phyloP scores from a whole-genome alignment of 2,329 filamentous ascomycete genomes.

The Neonectria hederae region DNA sequence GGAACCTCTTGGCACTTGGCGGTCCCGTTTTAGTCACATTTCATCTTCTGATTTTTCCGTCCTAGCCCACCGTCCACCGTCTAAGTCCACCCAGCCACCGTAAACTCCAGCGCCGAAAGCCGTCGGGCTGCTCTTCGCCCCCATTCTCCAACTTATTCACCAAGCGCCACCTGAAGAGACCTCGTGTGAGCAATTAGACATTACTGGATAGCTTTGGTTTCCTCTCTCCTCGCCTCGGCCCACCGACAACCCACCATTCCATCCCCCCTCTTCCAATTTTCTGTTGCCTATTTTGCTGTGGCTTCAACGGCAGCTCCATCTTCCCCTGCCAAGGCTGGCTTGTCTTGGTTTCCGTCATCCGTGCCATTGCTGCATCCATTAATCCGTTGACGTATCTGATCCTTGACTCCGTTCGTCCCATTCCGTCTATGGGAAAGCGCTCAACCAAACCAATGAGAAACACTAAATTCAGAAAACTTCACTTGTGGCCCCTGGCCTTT shows the following conservation, averaged over 20 bases:
- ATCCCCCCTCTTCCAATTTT: neutral
- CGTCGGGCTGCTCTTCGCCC: neutral
- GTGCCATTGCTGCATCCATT: neutral
- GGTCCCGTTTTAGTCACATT: neutral
- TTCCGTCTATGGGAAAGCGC: neutral
- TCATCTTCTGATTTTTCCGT: neutral
- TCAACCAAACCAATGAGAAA: conserved; percentile 7
- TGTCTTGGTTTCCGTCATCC: conserved; percentile 7
- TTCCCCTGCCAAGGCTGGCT: neutral
- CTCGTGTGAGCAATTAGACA: neutral
- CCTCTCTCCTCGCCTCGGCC: neutral
- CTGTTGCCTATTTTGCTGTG: neutral
- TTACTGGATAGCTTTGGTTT: neutral
- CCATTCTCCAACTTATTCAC: neutral
- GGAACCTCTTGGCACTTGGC: conserved; percentile 13
- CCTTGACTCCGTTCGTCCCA: neutral
- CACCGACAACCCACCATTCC: neutral
- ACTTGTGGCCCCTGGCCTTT: neutral
- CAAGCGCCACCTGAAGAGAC: neutral
- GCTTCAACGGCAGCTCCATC: neutral
- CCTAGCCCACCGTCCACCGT: neutral
- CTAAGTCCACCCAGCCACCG: neutral
- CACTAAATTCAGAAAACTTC: neutral
- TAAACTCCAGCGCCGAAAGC: neutral
- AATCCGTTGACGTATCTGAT: neutral